Evolutionary conservation across 352 stramenopile genomes (phyloP).

Genomic region (Pythium brachiatum): DNA sequence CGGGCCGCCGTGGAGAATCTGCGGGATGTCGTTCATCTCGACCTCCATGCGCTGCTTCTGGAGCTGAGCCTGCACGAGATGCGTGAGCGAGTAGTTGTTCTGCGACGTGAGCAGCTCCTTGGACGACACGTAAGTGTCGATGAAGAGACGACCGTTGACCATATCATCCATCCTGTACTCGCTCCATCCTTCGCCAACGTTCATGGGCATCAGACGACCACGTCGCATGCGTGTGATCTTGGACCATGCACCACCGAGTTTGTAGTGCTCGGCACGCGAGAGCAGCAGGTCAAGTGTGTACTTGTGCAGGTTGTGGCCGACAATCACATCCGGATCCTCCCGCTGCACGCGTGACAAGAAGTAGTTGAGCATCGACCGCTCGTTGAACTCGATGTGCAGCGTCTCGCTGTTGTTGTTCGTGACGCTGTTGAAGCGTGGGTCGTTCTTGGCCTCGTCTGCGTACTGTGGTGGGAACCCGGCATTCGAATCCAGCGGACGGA

Average conservation of each 20-base stretch:
- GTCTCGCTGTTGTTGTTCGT: slow-evolving; percentile 53
- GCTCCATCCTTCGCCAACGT: slow-evolving; percentile 84
- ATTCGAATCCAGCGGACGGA: slow-evolving; percentile 71
- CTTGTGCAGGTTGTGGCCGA: slow-evolving; percentile 98
- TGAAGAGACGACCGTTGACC: slow-evolving; percentile 94
- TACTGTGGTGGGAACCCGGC: slow-evolving; percentile 62
- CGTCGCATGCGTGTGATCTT: slow-evolving; percentile 80
- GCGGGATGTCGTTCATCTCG: slow-evolving; percentile 94
- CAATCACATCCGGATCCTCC: slow-evolving; percentile 98
- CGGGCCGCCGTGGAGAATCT: slow-evolving; percentile 86
- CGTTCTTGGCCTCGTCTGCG: slow-evolving; percentile 39
- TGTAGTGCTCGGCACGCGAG: slow-evolving; percentile 91
- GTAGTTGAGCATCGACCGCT: slow-evolving; percentile 84
- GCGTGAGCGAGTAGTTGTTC: slow-evolving; percentile 96
- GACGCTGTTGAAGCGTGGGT: slow-evolving; percentile 60
- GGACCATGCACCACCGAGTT: slow-evolving; percentile 81
- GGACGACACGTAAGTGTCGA: slow-evolving; percentile 97
- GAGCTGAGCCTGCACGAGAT: slow-evolving; percentile 93
- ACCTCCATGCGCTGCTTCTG: slow-evolving; percentile 88
- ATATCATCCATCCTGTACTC: slow-evolving; percentile 87
- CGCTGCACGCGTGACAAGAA: slow-evolving; percentile 90
- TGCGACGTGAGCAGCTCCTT: slow-evolving; percentile 97
- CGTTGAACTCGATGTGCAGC: slow-evolving; percentile 74
- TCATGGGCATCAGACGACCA: slow-evolving; percentile 72
- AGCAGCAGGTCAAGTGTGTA: slow-evolving; percentile 99